A percentile compares a stretch with the other conserved stretches of the same genome.
Conservation (phyloP, 345 rosid genomes). For the Corymbia maculata region DNA sequence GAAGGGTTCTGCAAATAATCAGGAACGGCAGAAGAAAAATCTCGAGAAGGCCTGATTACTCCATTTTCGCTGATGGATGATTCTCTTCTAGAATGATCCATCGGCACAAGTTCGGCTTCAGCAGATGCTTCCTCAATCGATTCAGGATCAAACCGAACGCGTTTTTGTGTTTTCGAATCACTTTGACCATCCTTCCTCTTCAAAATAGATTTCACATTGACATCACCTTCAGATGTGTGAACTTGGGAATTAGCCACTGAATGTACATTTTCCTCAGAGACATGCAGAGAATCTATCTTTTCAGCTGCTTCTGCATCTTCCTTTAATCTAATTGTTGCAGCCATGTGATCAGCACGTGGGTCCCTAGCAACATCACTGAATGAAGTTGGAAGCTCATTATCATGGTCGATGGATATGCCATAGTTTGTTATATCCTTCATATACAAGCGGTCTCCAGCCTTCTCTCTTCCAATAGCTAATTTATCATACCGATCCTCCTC, state of each 20-base stretch:
- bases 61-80: slow-evolving; percentile 1
- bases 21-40: slow-evolving; percentile 33
- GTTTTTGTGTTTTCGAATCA: slow-evolving; percentile 52
- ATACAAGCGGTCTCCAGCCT: slow-evolving; percentile 35
- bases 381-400: slow-evolving; percentile 19
- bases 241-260: not conserved
- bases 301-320: slow-evolving; percentile 65
- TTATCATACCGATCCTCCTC: slow-evolving; percentile 86
- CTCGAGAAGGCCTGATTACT: slow-evolving; percentile 10
- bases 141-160: slow-evolving; percentile 72
- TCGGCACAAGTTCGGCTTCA: slow-evolving; percentile 15
- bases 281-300: slow-evolving; percentile 9
- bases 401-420: slow-evolving; percentile 28
- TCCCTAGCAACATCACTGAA: slow-evolving; percentile 26
- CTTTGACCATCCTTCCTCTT: slow-evolving; percentile 51
- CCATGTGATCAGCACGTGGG: slow-evolving; percentile 56
- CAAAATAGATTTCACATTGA: slow-evolving; percentile 52
- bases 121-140: slow-evolving; percentile 14
- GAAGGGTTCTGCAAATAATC: slow-evolving; percentile 77
- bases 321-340: slow-evolving; percentile 63
- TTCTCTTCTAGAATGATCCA: slow-evolving; percentile 7
- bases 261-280: slow-evolving; percentile 4
- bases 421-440: slow-evolving; percentile 27
- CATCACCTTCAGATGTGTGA: slow-evolving; percentile 20
- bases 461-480: slow-evolving; percentile 59